Conservation (phyloP, 1,139 yeast species). For the Entelexis paramagnoliae region DNA sequence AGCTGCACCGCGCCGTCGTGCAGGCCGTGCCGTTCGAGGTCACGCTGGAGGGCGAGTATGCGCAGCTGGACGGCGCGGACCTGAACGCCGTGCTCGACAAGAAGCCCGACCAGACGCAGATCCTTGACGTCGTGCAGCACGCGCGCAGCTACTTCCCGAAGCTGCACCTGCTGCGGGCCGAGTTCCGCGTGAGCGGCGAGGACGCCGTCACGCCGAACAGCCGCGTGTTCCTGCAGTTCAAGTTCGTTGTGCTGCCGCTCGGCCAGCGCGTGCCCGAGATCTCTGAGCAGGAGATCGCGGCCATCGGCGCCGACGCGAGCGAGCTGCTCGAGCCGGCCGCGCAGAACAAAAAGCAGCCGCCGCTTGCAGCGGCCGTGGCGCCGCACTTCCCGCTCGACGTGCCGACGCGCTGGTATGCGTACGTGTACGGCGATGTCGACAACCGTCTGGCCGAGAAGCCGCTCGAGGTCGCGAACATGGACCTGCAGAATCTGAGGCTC, state of each 20-base stretch:
- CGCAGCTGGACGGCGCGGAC: conserved; percentile 64
- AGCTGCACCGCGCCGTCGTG: conserved; percentile 58
- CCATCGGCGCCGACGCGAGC: conserved; percentile 26
- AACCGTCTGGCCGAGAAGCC: conserved; percentile 67
- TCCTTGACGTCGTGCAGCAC: conserved; percentile 27
- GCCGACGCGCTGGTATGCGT: conserved; percentile 51
- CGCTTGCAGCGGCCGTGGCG: conserved; percentile 50
- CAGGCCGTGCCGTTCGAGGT: conserved; percentile 62
- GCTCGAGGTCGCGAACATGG: conserved; percentile 43
- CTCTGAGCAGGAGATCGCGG: conserved; percentile 29
- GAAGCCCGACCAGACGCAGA: conserved; percentile 3
- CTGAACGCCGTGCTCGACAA: conserved; percentile 24
- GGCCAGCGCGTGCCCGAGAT: conserved; percentile 37
- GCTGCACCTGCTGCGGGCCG: conserved; percentile 58
- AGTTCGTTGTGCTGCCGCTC: conserved; percentile 65
- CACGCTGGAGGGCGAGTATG: conserved; percentile 49
- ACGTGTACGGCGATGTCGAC: conserved; percentile 62
- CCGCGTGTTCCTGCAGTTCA: conserved; percentile 61
- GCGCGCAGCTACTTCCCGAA: conserved; percentile 62
- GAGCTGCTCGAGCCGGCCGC: conserved; percentile 46
- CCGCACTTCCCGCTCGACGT: conserved; percentile 62
- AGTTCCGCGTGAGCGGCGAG: conserved; percentile 86
- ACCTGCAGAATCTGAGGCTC: conserved; percentile 47
- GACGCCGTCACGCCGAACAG: conserved; percentile 62
- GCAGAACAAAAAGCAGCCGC: conserved; percentile 54